These are phyloP conservation scores for Hura crepitans DNA, from an alignment of 441 rosid species.

Conservation along the genomic window DNA sequence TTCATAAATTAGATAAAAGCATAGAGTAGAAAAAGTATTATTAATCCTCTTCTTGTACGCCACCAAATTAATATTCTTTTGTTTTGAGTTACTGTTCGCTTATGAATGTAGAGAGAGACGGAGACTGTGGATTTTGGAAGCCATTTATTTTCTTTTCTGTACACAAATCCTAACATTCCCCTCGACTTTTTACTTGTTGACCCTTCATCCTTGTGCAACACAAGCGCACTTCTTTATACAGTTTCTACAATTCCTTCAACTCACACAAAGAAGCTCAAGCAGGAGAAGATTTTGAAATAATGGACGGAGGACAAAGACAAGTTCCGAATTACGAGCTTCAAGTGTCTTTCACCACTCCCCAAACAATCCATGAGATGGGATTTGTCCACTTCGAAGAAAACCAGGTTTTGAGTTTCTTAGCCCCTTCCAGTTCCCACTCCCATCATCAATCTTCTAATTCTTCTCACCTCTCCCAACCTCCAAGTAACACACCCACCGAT, in stretches of 20 bases:
- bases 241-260: neutral
- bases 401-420: conserved; percentile 63
- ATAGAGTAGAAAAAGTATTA: no score
- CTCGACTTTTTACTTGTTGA: conserved; percentile 32
- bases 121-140: neutral
- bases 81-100: neutral
- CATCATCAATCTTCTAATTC: conserved; percentile 16
- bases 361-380: conserved; percentile 57
- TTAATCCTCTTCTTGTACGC: no score
- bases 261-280: neutral
- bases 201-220: conserved; percentile 28
- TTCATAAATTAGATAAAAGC: no score
- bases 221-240: neutral
- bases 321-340: conserved; percentile 48
- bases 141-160: conserved; percentile 9
- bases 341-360: conserved; percentile 43
- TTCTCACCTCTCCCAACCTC: conserved; percentile 42
- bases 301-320: conserved; percentile 48
- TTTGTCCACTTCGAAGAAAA: conserved; percentile 76
- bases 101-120: conserved; percentile 12
- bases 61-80: no score
- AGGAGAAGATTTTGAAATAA: conserved; percentile 12
- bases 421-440: conserved; percentile 36
- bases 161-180: conserved; percentile 22
- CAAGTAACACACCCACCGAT: conserved; percentile 29